These are phyloP conservation scores for Diaporthe australafricana DNA, from an alignment of 2,329 filamentous ascomycete genomes.

Conservation along the genomic window DNA sequence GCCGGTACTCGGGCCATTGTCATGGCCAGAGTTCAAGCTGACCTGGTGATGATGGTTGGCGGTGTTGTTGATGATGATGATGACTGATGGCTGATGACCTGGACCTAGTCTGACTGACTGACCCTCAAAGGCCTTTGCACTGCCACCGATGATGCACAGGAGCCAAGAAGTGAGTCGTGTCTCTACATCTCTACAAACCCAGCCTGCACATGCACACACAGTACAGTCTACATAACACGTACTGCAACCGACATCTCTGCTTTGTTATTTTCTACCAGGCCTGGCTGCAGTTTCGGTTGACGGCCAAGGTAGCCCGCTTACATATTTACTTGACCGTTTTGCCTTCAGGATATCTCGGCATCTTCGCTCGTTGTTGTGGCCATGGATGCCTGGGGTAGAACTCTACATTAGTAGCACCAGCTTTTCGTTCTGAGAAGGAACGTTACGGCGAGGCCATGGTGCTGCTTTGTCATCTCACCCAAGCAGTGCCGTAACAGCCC, in stretches of 20 bases:
- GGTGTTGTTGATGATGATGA: conserved; percentile 13
- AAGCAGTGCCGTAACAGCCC: not conserved
- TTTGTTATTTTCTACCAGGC: not conserved
- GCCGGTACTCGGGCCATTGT: not conserved
- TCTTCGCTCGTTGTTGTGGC: not conserved
- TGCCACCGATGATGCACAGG: conserved; percentile 48
- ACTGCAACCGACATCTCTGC: not conserved
- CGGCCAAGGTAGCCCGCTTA: not conserved
- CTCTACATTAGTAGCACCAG: too few relatives aligned
- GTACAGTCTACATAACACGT: not conserved
- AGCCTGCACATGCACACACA: not conserved
- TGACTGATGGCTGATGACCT: not conserved
- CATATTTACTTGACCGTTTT: not conserved
- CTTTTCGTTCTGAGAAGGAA: not conserved
- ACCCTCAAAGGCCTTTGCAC: conserved; percentile 47
- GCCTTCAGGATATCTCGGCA: not conserved
- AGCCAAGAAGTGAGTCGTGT: conserved; percentile 26
- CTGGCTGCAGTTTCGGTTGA: not conserved
- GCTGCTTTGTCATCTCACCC: conserved; percentile 3
- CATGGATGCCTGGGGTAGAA: not conserved
- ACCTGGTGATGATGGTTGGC: not conserved
- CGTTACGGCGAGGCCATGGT: not conserved
- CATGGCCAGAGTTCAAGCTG: not conserved
- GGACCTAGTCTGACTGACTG: not conserved
- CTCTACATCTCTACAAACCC: not conserved